Evolutionary conservation across 2,329 filamentous ascomycete species (phyloP), one percentile per base, ranked within the genome.

Genomic region (Helicocarpus griseus): DNA sequence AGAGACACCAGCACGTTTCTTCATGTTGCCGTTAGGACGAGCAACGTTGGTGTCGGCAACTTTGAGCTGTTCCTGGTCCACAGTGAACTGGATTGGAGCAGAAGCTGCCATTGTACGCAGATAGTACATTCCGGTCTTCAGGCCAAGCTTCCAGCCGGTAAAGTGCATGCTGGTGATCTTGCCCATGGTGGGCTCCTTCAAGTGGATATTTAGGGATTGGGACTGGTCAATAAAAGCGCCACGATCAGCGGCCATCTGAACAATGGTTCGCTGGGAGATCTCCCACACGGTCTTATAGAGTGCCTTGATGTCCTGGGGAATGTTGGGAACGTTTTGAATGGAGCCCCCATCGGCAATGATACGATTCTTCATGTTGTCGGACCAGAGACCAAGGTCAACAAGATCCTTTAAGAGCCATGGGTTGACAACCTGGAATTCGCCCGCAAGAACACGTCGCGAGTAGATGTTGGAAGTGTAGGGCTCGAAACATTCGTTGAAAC

Each of bases 101-200:
- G 90, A 90, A 33, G 93, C 93, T 57, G 93, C 93, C 83, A 95
- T 93, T 45, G 93, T 98, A 64, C 93, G 89, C 62, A 98, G 84
- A 74, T 98, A 98, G 83, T 98, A 98, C 93, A 98, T 97, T 77
- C 93, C 93, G 33, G 93, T 98, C 86, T 98, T 98, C 61, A 98
- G 82, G 65, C 93, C 93, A 59, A 97, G 84, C 80, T 97, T 98
- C 93, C 93, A 98, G 63, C 93, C 93, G 46, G 93, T 82, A 67
- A 98, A 98, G 77, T 98, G 93, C 93, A 98, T 98, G 70, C 86
- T 93, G 54, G 93, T 98, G 71, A 98, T 95, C 81, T 98, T 98
- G 74, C 93, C 93, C 91, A 98, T 97, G 48, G 90, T 95, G 39
- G 93, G 93, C 65, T 97, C 91, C 73, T 94, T 95, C 85, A 98